Base-by-base conservation (phyloP, 331 rosid species). In the Spiraea crenata region DNA sequence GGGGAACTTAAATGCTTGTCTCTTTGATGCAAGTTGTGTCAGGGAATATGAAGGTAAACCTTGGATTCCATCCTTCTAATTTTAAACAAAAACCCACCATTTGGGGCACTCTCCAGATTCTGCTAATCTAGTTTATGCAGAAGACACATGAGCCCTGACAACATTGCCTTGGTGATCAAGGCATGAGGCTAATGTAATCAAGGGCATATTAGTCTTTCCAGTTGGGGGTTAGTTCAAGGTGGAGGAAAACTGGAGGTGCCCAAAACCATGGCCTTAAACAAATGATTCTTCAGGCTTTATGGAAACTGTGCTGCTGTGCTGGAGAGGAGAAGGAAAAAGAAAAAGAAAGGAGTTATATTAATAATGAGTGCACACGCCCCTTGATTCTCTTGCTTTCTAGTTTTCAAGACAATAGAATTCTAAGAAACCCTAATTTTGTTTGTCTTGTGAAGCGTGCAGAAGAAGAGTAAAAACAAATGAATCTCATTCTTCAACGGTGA, bases 1-100 rank as follows among this genome's bases (percentile, higher is more conserved):
- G 17, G 80, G 78, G 71, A 76, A 84, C 86, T 79, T 78, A 74
- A 76, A 77, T 78, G 82, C 81, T 80, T 75, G 89, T 81, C 85
- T 75, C 82, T 80, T 76, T 74, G 44, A 73, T 70, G 77, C 85
- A 74, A 81, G 59, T 67, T 73, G 84, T 85, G 88, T 85, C 82
- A 77, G 85, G 76, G 84, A 81, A 87, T 87, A 84, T 81, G 82
- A 87, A 85, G 82, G 83, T 69, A 59, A 72, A 63, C 93, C 63
- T 89, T 72, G 96, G 98, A 84, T 85, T 67, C 90, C 93, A 70
- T 77, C 57, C 63, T 60, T 57, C 68, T 81, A 76, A 71, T 65
- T 67, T 77, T 71, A 44, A 64, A 59, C 68, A 20, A 57, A 15
- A 58, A 35, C 42, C 51, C 57, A 45, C 20, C 41, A 3, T 9